Percentiles rank a stretch among this genome's conserved stretches.
These are phyloP conservation scores for Aspergillus carbonarius DNA, from an alignment of 2,329 filamentous ascomycete genomes.

Conservation along the genomic window DNA sequence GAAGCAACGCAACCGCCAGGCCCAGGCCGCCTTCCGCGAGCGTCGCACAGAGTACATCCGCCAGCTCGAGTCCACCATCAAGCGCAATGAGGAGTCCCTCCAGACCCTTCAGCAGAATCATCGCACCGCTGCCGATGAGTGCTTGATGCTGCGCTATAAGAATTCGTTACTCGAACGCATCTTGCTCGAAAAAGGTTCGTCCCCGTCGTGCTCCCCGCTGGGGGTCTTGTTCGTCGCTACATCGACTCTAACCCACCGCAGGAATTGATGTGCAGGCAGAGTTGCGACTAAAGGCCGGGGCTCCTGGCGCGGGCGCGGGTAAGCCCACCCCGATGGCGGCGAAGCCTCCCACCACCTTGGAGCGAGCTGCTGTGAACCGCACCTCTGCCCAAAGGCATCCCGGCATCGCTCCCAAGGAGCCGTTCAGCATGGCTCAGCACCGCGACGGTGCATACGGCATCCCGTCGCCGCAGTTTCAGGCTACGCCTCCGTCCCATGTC, in stretches of 20 bases:
- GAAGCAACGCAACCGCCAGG: slow-evolving; percentile 95
- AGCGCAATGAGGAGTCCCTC: slow-evolving; percentile 91
- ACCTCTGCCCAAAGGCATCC: slow-evolving; percentile 70
- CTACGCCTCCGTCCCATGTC: slow-evolving; percentile 77
- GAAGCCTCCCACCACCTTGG: slow-evolving; percentile 73
- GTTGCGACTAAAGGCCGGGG: slow-evolving; percentile 86
- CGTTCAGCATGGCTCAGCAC: slow-evolving; percentile 50
- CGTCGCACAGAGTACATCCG: slow-evolving; percentile 98
- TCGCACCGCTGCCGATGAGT: slow-evolving; percentile 91
- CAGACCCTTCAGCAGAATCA: slow-evolving; percentile 92
- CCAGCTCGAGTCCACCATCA: slow-evolving; percentile 95
- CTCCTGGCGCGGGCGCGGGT: slow-evolving; percentile 69
- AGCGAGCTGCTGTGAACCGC: slow-evolving; percentile 76
- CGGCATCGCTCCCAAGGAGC: slow-evolving; percentile 69
- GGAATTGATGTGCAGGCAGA: slow-evolving; percentile 97
- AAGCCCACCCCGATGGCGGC: slow-evolving; percentile 65
- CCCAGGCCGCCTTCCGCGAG: slow-evolving; percentile 95
- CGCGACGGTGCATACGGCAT: slow-evolving; percentile 39
- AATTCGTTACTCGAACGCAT: slow-evolving; percentile 95
- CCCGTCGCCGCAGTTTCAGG: slow-evolving; percentile 71
- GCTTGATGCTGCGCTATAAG: slow-evolving; percentile 97
- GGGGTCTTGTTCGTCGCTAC: not conserved
- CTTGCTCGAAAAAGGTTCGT: slow-evolving; percentile 84
- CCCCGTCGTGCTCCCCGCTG: not conserved
- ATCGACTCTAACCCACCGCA: slow-evolving; percentile 36